Evolutionary conservation across 768 basidiomycete species (phyloP).

Genomic region (Naganishia kalamii): DNA sequence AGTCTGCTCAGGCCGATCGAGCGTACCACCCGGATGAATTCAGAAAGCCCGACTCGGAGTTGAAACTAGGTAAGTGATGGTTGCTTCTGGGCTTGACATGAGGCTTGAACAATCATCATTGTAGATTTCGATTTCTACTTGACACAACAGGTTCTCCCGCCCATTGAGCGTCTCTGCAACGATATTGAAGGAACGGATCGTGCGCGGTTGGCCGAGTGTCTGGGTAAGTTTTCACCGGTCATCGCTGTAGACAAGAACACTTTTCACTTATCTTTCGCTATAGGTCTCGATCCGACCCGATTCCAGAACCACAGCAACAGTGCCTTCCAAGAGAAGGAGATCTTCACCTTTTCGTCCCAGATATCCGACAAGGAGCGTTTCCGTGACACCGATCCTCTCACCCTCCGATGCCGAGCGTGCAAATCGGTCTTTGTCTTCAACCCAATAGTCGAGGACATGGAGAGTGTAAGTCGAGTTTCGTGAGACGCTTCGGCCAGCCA

Average conservation of each 20-base stretch:
- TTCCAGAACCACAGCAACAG: slow-evolving; percentile 33
- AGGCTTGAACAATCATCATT: not conserved
- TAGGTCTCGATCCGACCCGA: slow-evolving; percentile 46
- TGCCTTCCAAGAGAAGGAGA: slow-evolving; percentile 57
- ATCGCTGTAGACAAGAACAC: not conserved
- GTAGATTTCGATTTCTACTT: slow-evolving; percentile 88
- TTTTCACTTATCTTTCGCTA: no score
- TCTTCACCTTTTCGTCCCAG: slow-evolving; percentile 79
- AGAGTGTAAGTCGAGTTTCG: slow-evolving; percentile 2
- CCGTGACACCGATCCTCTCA: slow-evolving; percentile 64
- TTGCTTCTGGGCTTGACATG: not conserved
- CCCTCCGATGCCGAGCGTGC: slow-evolving; percentile 72
- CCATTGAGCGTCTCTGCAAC: slow-evolving; percentile 89
- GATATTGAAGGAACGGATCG: slow-evolving; percentile 94
- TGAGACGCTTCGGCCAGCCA: not conserved
- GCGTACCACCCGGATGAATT: slow-evolving; percentile 93
- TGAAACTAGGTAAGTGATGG: slow-evolving; percentile 65
- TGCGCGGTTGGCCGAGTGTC: slow-evolving; percentile 83
- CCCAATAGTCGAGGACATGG: slow-evolving; percentile 18
- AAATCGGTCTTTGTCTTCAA: slow-evolving; percentile 49
- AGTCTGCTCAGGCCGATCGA: slow-evolving; percentile 74
- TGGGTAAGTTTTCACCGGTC: slow-evolving; percentile 58
- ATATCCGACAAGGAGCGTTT: slow-evolving; percentile 82
- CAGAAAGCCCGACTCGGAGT: slow-evolving; percentile 58
- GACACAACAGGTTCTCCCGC: slow-evolving; percentile 83